Evolutionary conservation across 2,329 filamentous ascomycete genomes (phyloP).

Genomic region (Corniculantispora saksenae): DNA sequence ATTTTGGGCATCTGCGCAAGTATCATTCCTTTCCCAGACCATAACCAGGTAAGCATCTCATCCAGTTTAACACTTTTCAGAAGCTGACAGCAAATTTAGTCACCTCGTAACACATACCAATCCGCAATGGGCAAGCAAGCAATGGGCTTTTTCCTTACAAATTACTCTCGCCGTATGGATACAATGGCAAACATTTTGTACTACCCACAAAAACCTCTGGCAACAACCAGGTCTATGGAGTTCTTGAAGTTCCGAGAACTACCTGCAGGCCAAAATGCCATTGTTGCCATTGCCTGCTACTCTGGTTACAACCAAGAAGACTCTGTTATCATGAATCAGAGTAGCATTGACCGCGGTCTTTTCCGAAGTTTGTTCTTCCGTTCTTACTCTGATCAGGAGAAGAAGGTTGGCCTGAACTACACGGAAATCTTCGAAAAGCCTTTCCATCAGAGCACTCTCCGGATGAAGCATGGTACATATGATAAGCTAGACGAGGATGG

Average conservation of each 20-base stretch:
- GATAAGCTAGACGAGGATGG: conserved; percentile 98
- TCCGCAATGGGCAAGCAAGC: conserved; percentile 99
- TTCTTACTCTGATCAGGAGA: conserved; percentile 95
- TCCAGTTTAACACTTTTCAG: conserved; percentile 25
- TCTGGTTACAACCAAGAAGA: conserved; percentile 99
- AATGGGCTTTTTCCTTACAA: conserved; percentile 98
- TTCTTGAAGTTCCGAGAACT: conserved; percentile 97
- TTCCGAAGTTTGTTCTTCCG: conserved; percentile 98
- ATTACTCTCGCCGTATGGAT: conserved; percentile 96
- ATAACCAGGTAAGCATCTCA: conserved; percentile 71
- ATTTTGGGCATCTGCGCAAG: conserved; percentile 97
- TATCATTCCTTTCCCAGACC: conserved; percentile 99
- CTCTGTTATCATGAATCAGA: conserved; percentile 99
- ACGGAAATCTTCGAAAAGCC: conserved; percentile 97
- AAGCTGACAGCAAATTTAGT: conserved; percentile 49
- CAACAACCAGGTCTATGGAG: conserved; percentile 96
- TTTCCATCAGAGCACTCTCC: conserved; percentile 80
- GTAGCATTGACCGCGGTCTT: conserved; percentile 93
- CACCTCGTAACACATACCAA: conserved; percentile 97
- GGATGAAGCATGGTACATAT: conserved; percentile 92
- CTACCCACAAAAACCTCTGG: conserved; percentile 96
- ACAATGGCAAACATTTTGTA: conserved; percentile 99
- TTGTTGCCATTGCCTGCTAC: conserved; percentile 96
- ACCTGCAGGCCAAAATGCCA: conserved; percentile 95
- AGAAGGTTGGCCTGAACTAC: conserved; percentile 89